Evolutionary conservation across 2,329 filamentous ascomycete genomes (phyloP), one percentile per base, ranked within the genome.

Genomic region (Aspergillus fischeri): DNA sequence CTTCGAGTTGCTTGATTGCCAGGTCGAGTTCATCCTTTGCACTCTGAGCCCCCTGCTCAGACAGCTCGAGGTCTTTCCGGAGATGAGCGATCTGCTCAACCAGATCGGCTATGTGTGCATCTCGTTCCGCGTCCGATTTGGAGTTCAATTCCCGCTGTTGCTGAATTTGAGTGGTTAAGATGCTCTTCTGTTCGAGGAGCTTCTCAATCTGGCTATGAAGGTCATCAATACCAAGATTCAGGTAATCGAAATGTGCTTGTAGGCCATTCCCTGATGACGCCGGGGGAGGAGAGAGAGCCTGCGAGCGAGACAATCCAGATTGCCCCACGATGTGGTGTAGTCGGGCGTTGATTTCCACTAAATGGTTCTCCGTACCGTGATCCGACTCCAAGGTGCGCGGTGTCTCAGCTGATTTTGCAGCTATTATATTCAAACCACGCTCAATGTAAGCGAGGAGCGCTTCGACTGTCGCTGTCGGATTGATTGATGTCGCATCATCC

Each of bases 71-170:
- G 32, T 71, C 65, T 25, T 47, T 47, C 21, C 89, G 87, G 67
- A 87, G 85, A 59, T 87, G 82, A 21, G 84, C 80, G 63, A 80
- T 61, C 62, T 81, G 73, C 55, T 77, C 75, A 8, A 73, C 74
- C 53, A 81, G 63, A 35, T 79, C 74, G 28, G 71, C 71, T 42
- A 80, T 76, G 57, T 79, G 75, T 20, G 75, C 74, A 63, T 81
- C 79, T 51, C 81, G 78, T 63, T 83, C 74, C 14, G 78, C 80
- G 64, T 96, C 91, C 1, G 91, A 92, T 69, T 92, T 92, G 77
- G 83, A 92, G 75, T 96, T 96, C 56, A 97, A 83, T 69, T 96
- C 91, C 57, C 92, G 89, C 75, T 97, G 93, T 71, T 97, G 92
- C 76, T 96, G 93, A 67, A 97, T 93, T 72, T 97, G 92, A 47